Percentiles rank a stretch among this genome's conserved stretches.
phyloP scores from a whole-genome alignment of 1,284 basidiomycete species.

The Cryptococcus amylolentus region DNA sequence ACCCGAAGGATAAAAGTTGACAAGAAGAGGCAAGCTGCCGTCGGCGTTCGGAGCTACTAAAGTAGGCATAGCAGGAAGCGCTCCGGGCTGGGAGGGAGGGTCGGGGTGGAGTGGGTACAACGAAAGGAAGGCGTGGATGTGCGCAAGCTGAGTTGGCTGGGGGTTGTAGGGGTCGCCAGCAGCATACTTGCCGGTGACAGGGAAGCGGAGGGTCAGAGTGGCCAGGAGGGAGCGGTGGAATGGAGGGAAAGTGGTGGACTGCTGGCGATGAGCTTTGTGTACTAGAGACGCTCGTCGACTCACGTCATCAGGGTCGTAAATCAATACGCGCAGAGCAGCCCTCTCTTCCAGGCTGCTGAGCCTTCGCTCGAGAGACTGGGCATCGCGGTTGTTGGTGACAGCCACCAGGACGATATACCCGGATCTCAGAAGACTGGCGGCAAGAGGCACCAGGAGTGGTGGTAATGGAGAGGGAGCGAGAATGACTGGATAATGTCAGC shows the following conservation, averaged over 20 bases:
- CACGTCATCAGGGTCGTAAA: constrained; percentile 47
- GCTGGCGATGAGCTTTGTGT: not conserved
- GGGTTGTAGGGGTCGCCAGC: constrained; percentile 42
- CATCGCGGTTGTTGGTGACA: constrained; percentile 44
- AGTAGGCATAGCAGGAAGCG: constrained; percentile 45
- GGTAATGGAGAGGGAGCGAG: constrained; percentile 44
- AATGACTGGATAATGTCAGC: constrained; percentile 26
- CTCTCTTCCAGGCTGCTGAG: constrained; percentile 40
- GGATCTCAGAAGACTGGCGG: constrained; percentile 40
- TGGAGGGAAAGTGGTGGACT: constrained; percentile 44
- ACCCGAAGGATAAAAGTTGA: constrained; percentile 45
- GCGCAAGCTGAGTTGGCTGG: constrained; percentile 32
- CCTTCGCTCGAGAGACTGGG: constrained; percentile 43
- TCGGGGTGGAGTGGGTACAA: constrained; percentile 44
- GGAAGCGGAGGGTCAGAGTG: constrained; percentile 46
- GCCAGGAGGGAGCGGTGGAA: constrained; percentile 48
- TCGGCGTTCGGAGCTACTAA: constrained; percentile 28
- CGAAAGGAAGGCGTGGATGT: constrained; percentile 46
- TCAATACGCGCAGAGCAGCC: constrained; percentile 43
- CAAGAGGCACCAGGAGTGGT: constrained; percentile 38
- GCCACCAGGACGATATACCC: constrained; percentile 49
- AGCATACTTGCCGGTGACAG: constrained; percentile 22
- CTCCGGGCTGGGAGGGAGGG: constrained; percentile 37
- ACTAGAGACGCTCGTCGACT: constrained; percentile 11
- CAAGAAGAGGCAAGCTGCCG: constrained; percentile 29